These are phyloP conservation scores for Macadamia integrifolia DNA, from an alignment of 164 flowering plant species.

Conservation along the genomic window DNA sequence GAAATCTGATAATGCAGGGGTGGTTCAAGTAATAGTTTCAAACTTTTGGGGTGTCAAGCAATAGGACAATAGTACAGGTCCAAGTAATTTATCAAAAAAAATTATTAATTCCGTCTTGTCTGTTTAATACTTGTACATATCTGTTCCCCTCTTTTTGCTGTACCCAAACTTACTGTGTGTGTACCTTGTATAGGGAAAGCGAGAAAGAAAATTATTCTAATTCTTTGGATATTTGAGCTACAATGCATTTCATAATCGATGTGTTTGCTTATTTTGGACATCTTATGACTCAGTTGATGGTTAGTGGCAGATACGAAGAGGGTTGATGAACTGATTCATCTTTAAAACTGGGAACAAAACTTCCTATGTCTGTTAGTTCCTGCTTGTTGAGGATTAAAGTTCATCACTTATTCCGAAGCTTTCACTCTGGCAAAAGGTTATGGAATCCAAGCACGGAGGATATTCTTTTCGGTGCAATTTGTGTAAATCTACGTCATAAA, in stretches of 20 bases:
- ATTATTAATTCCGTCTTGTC: no score
- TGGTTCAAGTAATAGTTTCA: no score
- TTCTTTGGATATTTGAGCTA: no score
- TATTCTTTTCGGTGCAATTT: conserved; percentile 35
- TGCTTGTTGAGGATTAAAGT: conserved; percentile 9
- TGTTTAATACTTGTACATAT: no score
- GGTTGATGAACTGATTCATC: conserved; percentile 3
- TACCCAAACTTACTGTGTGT: no score
- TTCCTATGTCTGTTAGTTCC: conserved; percentile 22
- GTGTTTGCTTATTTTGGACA: background rate
- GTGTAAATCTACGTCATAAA: conserved; percentile 38
- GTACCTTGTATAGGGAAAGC: no score
- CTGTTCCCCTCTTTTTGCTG: no score
- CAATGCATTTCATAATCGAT: background rate
- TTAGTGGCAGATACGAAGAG: background rate
- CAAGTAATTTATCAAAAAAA: no score
- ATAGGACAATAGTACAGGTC: no score
- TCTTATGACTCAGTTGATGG: background rate
- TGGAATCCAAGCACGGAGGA: conserved; percentile 26
- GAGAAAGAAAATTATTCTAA: no score
- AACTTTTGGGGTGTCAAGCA: no score
- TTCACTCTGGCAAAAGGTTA: conserved; percentile 33
- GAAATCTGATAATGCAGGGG: no score
- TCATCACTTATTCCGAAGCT: conserved; percentile 11
- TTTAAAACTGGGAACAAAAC: conserved; percentile 1